Evolutionary conservation across 768 basidiomycete genomes (phyloP).

Genomic region (Tylopilus balloui): DNA sequence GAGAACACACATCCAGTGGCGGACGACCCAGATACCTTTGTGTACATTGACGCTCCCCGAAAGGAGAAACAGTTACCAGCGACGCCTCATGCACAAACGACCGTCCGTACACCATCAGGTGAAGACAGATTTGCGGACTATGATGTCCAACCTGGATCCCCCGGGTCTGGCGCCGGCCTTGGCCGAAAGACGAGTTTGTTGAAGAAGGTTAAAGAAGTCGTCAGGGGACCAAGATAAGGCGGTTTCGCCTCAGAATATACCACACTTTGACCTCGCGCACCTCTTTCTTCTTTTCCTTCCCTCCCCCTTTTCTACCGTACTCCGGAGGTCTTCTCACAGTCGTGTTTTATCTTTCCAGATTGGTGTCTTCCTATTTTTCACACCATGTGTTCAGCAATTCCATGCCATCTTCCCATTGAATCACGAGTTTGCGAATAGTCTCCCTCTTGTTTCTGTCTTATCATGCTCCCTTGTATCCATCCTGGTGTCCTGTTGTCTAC

Average conservation of each 20-base stretch:
- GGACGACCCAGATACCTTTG: slow-evolving; percentile 50
- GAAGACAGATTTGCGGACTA: slow-evolving; percentile 45
- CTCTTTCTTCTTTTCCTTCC: slow-evolving; percentile 3
- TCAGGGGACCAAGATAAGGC: slow-evolving; percentile 49
- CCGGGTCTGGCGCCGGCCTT: slow-evolving; percentile 42
- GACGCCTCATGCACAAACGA: slow-evolving; percentile 34
- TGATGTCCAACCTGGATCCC: slow-evolving; percentile 37
- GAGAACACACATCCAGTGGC: slow-evolving; percentile 31
- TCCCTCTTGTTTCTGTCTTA: background rate
- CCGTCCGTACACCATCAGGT: slow-evolving; percentile 23
- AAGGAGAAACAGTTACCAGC: slow-evolving; percentile 53
- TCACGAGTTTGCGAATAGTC: slow-evolving; percentile 10
- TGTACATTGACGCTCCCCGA: slow-evolving; percentile 53
- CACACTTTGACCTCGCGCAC: slow-evolving; percentile 3
- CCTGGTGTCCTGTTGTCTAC: slow-evolving; percentile 30
- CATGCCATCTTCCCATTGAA: background rate
- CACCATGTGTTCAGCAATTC: slow-evolving; percentile 2
- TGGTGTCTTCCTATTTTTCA: background rate
- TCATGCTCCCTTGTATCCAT: slow-evolving; percentile 32
- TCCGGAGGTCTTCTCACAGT: slow-evolving; percentile 7
- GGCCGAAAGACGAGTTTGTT: slow-evolving; percentile 74
- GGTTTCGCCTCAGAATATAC: slow-evolving; percentile 4
- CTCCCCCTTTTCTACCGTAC: slow-evolving; percentile 4
- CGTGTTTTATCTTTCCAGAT: background rate
- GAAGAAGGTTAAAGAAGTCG: slow-evolving; percentile 73